Conservation (phyloP, 495 filamentous ascomycete genomes). For the Beverwykella pulmonaria region DNA sequence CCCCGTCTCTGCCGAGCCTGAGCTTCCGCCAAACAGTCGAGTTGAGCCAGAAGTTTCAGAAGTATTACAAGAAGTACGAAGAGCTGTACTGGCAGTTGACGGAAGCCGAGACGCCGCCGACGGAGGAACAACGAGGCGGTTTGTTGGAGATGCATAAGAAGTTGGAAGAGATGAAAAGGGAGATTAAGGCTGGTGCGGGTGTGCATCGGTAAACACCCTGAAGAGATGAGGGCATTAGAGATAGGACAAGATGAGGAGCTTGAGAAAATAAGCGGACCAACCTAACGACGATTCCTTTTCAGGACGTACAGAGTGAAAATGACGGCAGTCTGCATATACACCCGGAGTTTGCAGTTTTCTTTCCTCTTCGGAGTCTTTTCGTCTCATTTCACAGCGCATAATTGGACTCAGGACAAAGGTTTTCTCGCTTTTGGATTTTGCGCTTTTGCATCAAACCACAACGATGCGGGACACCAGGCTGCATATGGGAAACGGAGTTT, state of each 20-base stretch:
- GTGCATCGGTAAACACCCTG: neutral
- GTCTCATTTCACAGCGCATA: neutral
- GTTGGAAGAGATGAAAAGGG: conserved; percentile 41
- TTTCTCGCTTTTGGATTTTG: neutral
- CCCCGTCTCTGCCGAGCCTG: conserved; percentile 24
- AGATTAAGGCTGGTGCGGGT: conserved; percentile 39
- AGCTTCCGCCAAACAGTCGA: conserved; percentile 40
- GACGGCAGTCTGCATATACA: conserved; percentile 6
- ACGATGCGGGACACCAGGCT: neutral
- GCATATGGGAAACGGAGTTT: neutral
- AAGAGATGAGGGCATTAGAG: neutral
- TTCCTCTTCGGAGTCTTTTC: neutral
- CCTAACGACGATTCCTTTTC: neutral
- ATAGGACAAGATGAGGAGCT: neutral
- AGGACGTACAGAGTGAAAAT: neutral
- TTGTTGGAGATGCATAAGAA: conserved; percentile 40
- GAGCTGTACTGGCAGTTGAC: conserved; percentile 37
- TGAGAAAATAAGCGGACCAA: neutral
- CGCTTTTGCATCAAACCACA: neutral
- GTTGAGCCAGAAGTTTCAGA: conserved; percentile 37
- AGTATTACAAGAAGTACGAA: conserved; percentile 39
- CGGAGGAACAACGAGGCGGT: conserved; percentile 18
- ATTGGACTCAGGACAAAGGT: neutral
- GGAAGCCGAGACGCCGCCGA: conserved; percentile 26
- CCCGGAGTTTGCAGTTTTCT: neutral